Base-by-base conservation (phyloP, 2,329 filamentous ascomycete species). In the Botrytis elliptica region DNA sequence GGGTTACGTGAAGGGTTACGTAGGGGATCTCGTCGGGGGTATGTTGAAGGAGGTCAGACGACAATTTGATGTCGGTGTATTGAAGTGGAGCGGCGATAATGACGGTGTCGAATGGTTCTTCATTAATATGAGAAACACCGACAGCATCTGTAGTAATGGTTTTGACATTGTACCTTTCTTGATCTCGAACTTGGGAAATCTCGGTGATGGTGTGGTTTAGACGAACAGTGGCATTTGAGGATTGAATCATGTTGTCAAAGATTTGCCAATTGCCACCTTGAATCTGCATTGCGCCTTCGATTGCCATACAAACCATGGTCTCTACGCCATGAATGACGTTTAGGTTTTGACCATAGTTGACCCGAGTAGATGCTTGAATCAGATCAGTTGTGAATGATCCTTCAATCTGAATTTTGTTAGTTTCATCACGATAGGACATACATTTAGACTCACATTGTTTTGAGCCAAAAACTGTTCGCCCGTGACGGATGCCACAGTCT, bases 341-440 rank as follows among this genome's bases (percentile, higher is more conserved):
- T 20, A 98, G 83, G 78, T 98, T 98, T 67, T 95, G 93, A 0
- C 93, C 96, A 83, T 98, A 99, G 82, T 98, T 98, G 76, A 98
- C 95, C 33, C 96, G 88, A 0, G 96, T 98, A 73, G 91, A 92
- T 2, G 95, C 93, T 83, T 98, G 95, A 40, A 98, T 89, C 66
- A 99, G 89, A 69, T 99, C 93, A 22, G 89, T 88, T 0, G 91
- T 86, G 81, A 97, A 98, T 0, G 85, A 81, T 0, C 86, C 84
- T 38, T 88, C 85, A 73, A 98, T 90, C 79, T 90, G 55, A 25
- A 49, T 10, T 29, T 9, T 60, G n/a, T 79, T 55, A 78, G 75
- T 29, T 72, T 63, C n/a, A 14, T 38, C 16, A 36, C n/a, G 16
- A 57, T 1, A 46, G 10, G 8, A 40, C 25, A 55, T n/a, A 9